Conservation (phyloP, 331 rosid species). For the Erythrophleum ivorense region DNA sequence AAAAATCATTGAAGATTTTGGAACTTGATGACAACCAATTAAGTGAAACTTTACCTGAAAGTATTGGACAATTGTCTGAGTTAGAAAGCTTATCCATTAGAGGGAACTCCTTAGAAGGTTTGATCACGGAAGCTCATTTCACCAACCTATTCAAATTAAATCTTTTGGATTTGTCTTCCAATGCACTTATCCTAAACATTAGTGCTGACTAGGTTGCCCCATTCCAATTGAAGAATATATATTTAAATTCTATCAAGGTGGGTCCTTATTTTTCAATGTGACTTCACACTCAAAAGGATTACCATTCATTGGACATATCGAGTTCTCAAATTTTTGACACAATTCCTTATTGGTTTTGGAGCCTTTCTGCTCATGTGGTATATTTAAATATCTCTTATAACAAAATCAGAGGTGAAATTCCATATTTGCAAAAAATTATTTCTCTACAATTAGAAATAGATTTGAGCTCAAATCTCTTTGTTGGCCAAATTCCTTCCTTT, state of each 20-base stretch:
- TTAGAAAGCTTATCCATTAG: neutral
- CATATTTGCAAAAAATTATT: constrained; percentile 5
- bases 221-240: constrained; percentile 22
- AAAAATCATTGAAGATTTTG: neutral
- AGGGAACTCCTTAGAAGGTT: constrained; percentile 35
- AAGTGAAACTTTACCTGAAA: neutral
- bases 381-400: neutral
- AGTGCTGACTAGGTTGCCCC: constrained; percentile 46
- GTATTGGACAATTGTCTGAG: constrained; percentile 38
- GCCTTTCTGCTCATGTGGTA: neutral
- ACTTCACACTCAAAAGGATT: constrained; percentile 36
- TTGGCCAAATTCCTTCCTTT: neutral
- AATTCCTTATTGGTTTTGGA: neutral
- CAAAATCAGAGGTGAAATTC: constrained; percentile 1
- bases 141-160: constrained; percentile 24
- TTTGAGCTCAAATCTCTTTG: neutral
- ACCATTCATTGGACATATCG: neutral
- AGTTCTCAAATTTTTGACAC: constrained; percentile 26
- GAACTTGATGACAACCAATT: neutral
- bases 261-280: constrained; percentile 48
- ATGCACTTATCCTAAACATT: constrained; percentile 26
- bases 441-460: constrained; percentile 30
- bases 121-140: constrained; percentile 40
- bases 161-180: constrained; percentile 1
- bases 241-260: constrained; percentile 33